phyloP scores from a whole-genome alignment of 2,329 filamentous ascomycete genomes.

The Paecilomyces variotii region DNA sequence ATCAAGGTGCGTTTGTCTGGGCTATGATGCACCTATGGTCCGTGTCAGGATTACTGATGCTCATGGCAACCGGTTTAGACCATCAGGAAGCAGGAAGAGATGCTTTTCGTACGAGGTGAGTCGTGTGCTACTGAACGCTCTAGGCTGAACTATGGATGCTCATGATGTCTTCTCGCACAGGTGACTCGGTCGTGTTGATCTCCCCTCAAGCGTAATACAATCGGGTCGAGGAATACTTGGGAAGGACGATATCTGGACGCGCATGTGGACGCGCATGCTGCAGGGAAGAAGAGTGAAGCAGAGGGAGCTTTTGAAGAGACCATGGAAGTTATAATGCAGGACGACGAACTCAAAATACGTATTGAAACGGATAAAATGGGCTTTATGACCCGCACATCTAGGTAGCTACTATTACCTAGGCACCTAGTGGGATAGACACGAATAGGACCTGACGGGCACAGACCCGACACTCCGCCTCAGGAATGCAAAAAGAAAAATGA shows the following conservation, averaged over 20 bases:
- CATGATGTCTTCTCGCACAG: conserved; percentile 38
- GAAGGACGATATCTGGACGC: neutral
- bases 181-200: conserved; percentile 65
- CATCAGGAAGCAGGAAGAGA: conserved; percentile 93
- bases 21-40: neutral
- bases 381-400: neutral
- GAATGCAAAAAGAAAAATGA: neutral
- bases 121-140: conserved; percentile 5
- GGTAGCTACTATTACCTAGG: neutral
- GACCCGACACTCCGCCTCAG: neutral
- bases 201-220: conserved; percentile 49
- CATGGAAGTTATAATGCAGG: neutral
- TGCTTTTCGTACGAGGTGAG: conserved; percentile 94
- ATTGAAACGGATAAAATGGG: neutral
- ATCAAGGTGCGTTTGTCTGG: conserved; percentile 53
- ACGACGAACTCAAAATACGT: neutral
- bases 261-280: neutral
- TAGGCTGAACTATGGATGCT: neutral
- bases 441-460: neutral
- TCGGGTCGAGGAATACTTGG: neutral
- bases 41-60: neutral
- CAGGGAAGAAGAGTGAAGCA: neutral
- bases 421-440: neutral
- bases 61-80: conserved; percentile 48
- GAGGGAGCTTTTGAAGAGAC: neutral